A percentile compares a stretch with the other conserved stretches of the same genome.
phyloP scores from a whole-genome alignment of 306 rosid species.

The Cercis canadensis region DNA sequence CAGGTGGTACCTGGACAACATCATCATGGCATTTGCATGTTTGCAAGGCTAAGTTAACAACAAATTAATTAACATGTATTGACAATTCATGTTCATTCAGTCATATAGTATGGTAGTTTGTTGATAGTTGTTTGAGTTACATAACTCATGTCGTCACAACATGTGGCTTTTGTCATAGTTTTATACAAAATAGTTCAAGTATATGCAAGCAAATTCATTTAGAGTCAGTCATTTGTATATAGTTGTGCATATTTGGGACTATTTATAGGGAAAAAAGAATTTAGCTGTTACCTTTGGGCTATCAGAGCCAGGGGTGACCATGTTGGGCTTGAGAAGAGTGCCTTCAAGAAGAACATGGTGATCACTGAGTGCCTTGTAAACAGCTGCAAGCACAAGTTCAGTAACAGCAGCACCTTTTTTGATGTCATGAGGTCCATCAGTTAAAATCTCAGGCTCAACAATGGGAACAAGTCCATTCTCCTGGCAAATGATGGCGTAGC shows the following conservation, averaged over 20 bases:
- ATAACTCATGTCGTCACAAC: too few relatives aligned
- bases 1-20: constrained; percentile 60
- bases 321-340: constrained; percentile 89
- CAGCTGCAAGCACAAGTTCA: constrained; percentile 77
- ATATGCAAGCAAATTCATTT: too few relatives aligned
- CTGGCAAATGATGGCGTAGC: constrained; percentile 91
- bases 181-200: too few relatives aligned
- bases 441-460: constrained; percentile 90
- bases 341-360: constrained; percentile 96
- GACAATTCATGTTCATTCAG: too few relatives aligned
- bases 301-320: constrained; percentile 91
- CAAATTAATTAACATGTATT: too few relatives aligned
- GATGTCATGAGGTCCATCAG: constrained; percentile 81
- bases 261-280: neutral
- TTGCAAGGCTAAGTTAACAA: too few relatives aligned
- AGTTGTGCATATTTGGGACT: too few relatives aligned
- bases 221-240: too few relatives aligned
- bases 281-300: constrained; percentile 66
- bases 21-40: too few relatives aligned
- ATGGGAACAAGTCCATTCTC: constrained; percentile 93
- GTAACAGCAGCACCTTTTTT: constrained; percentile 83
- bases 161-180: too few relatives aligned
- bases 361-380: constrained; percentile 86
- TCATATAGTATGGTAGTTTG: too few relatives aligned
- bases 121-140: too few relatives aligned